Base-by-base conservation (phyloP, 2,329 filamentous ascomycete species). In the Beauveria sp. region DNA sequence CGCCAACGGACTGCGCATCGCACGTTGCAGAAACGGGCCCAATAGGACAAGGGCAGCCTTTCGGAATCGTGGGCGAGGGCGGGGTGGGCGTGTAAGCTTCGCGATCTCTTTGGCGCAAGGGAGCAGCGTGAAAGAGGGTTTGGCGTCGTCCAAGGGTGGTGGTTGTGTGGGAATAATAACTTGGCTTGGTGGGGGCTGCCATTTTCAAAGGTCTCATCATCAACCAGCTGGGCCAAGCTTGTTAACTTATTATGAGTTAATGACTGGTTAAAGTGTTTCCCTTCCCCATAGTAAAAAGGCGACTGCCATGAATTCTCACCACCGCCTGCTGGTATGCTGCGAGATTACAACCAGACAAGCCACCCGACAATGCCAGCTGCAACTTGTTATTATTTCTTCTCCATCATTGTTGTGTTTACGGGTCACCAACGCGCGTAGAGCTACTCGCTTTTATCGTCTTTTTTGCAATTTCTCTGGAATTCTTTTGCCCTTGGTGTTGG, bases 301-400 rank as follows among this genome's bases (percentile, higher is more conserved):
- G 45, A 42, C 55, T 50, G 30, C 46, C 50, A n/a, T 45, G 51
- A 45, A 51, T 26, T 30, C 24, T 51, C 60, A 52, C 51, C 60
- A n/a, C 24, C 34, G 24, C 28, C 26, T 49, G 30, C 45, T 56
- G 60, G 60, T 57, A 61, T 61, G 60, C 60, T 45, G 46, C 52
- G 30, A 61, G 38, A 61, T 61, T 61, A 57, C 20, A 22, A 61
- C 51, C 45, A 56, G 50, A 60, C 50, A 50, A 61, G 45, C 28
- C 40, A 40, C 55, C 34, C 34, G 12, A 42, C 51, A 43, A 20
- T 46, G 22, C 20, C 38, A 55, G 60, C 60, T 56, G 60, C 26
- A 40, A 28, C 7, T 51, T 51, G 24, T 30, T 58, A 5, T 58
- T 58, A 20, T 51, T 58, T 28, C 18, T 34, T 20, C 24, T 34